Evolutionary conservation across 768 basidiomycete genomes (phyloP), one percentile per base, ranked within the genome.

Genomic region (Atractiella rhizophila): DNA sequence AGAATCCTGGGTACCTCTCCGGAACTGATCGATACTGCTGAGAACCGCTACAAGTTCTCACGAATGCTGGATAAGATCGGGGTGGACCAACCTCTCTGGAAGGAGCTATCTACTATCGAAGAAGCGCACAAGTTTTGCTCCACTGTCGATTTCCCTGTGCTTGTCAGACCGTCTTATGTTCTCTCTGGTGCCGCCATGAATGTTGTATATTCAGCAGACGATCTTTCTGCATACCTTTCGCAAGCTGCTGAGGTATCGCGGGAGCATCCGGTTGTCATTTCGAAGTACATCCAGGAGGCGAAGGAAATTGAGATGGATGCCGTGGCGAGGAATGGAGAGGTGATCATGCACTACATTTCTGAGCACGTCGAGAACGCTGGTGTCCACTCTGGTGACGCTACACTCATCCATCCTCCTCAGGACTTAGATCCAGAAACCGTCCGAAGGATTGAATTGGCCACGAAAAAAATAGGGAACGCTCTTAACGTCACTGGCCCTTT

Each of bases 251-350:
- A 80, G 40, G 85, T 98, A 42, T 98, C 91, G 31, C 74, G 80
- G 34, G 82, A 86, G 26, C 80, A 91, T 54, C 88, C 88, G 2
- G 86, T 94, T 48, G 88, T 98, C 52, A 96, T 96, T 60, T 78
- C 81, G 48, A 98, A 98, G 61, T 98, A 91, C 63, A 91, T 98
- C 58, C 88, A 96, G 59, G 81, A 91, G 58, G 91, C 91, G 24
- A 96, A 98, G 66, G 91, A 98, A 63, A 98, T 98, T 50, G 91
- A 98, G 66, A 94, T 98, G 83, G 91, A 98, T 55, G 91, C 91
- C 18, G 73, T 98, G 28, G 91, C 91, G 26, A 79, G 79, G 61
- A 81, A 82, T 55, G 88, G 88, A 18, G 81, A 91, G 65, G 76
- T 98, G 71, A 68, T 94, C 59, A 94, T 98, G 88, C 91, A 98